These are phyloP conservation scores for Cucumis hystrix DNA, from an alignment of 306 rosid genomes.

Conservation along the genomic window DNA sequence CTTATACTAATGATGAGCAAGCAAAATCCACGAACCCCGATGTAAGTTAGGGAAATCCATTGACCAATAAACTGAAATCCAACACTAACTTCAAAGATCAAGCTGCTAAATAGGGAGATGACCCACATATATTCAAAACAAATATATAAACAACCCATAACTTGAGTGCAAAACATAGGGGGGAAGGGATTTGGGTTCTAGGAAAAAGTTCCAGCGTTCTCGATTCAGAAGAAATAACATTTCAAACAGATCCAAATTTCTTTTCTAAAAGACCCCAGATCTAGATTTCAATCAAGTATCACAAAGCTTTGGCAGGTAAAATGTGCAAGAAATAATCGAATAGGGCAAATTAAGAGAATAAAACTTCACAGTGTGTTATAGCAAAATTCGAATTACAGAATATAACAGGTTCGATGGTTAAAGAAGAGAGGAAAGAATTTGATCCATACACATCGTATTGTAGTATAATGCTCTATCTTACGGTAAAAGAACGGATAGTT, in stretches of 20 bases:
- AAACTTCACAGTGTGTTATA: neutral
- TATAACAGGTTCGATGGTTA: neutral
- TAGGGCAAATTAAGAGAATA: neutral
- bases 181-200: neutral
- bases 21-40: neutral
- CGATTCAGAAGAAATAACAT: neutral
- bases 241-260: neutral
- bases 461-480: neutral
- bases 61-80: neutral
- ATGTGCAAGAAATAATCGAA: neutral
- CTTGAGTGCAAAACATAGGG: neutral
- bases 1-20: neutral
- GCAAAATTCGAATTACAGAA: neutral
- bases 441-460: neutral
- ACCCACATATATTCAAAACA: neutral
- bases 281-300: neutral
- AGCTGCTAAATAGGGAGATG: neutral
- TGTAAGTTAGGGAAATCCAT: neutral
- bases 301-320: neutral
- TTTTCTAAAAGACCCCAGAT: neutral
- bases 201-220: neutral
- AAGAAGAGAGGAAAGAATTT: neutral
- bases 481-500: neutral
- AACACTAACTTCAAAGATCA: neutral
- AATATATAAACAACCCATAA: neutral